Conservation (phyloP, 768 basidiomycete genomes). For the Collybiopsis luxurians region DNA sequence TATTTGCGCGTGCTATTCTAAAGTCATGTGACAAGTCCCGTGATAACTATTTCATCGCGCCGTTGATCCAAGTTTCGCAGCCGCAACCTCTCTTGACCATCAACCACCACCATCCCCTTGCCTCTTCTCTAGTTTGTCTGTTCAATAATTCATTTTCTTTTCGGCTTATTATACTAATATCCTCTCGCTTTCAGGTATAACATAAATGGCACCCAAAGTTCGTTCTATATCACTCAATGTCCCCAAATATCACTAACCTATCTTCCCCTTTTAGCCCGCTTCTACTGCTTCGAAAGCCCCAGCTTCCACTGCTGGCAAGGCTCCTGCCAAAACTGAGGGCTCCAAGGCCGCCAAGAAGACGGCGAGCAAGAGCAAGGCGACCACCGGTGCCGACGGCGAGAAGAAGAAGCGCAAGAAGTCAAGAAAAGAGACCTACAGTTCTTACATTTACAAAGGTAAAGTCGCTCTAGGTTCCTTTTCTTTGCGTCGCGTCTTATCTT, state of each 20-base stretch:
- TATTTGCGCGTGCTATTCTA: too few relatives aligned
- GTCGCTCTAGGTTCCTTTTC: conserved; percentile 2
- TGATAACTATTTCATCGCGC: neutral
- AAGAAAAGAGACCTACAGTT: conserved; percentile 89
- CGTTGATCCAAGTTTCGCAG: conserved; percentile 1
- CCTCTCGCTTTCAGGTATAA: neutral
- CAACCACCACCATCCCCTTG: conserved; percentile 16
- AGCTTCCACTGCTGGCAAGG: conserved; percentile 53
- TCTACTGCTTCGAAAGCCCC: conserved; percentile 65
- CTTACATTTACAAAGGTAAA: conserved; percentile 92
- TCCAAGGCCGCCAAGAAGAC: conserved; percentile 57
- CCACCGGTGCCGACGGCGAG: conserved; percentile 60
- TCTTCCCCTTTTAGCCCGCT: conserved; percentile 41
- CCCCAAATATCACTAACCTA: neutral
- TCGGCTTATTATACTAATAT: neutral
- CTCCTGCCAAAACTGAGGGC: conserved; percentile 43
- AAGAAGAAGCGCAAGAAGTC: conserved; percentile 50
- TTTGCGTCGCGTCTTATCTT: neutral
- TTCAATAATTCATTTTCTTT: neutral
- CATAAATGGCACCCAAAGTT: conserved; percentile 14
- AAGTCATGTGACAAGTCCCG: too few relatives aligned
- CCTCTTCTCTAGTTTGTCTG: conserved; percentile 8
- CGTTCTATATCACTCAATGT: neutral
- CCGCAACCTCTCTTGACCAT: conserved; percentile 5
- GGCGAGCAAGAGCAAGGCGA: conserved; percentile 42